Percentiles rank a stretch among this genome's conserved stretches.
Conservation (phyloP, 768 basidiomycete genomes). For the Lactifluus hygrophoroides region DNA sequence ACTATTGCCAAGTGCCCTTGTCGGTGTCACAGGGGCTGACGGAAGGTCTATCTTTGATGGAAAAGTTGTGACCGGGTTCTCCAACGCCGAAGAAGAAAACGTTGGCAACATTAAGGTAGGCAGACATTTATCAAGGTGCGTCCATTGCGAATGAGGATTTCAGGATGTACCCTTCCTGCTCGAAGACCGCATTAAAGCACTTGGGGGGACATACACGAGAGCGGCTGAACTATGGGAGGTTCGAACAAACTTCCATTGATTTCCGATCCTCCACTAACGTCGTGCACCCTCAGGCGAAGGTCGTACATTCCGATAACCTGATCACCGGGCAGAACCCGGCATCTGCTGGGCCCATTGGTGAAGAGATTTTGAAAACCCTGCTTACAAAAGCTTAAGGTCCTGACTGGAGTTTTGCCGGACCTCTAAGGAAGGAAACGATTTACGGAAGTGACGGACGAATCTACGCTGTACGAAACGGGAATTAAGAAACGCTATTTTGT, state of each 20-base stretch:
- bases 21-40: constrained; percentile 41
- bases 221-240: constrained; percentile 48
- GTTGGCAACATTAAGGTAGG: constrained; percentile 37
- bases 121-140: neutral
- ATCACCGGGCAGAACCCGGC: constrained; percentile 73
- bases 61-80: constrained; percentile 54
- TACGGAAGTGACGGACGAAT: no score
- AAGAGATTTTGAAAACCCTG: constrained; percentile 49
- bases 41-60: constrained; percentile 62
- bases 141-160: neutral
- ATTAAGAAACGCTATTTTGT: neutral
- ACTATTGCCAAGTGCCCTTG: constrained; percentile 39
- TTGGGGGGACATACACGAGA: constrained; percentile 63
- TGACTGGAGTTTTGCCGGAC: neutral
- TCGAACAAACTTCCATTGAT: constrained; percentile 25
- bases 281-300: constrained; percentile 29
- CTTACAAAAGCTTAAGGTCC: constrained; percentile 19
- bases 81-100: constrained; percentile 57
- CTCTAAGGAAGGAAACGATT: no score
- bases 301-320: constrained; percentile 50
- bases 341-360: constrained; percentile 47
- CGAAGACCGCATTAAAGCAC: constrained; percentile 51
- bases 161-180: constrained; percentile 63
- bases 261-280: neutral
- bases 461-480: neutral